Evolutionary conservation across 441 rosid genomes (phyloP).

Genomic region (Euphorbia schlechtendalii): DNA sequence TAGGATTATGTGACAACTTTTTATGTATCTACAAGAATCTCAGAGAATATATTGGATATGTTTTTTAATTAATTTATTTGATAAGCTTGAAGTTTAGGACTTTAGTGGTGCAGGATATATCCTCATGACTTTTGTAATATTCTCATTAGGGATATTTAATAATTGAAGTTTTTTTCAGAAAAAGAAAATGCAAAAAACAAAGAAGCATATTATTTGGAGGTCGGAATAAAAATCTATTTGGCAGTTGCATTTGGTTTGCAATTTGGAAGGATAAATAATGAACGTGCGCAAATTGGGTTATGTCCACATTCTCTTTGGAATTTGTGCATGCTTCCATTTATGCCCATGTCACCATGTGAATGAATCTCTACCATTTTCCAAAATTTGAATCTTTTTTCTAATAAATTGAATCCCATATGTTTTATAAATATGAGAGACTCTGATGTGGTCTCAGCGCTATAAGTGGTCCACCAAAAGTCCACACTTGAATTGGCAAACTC

Average conservation of each 20-base stretch:
- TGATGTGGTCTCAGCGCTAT: too few species aligned
- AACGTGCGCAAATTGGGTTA: background rate
- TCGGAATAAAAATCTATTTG: conserved; percentile 15
- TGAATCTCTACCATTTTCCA: conserved; percentile 17
- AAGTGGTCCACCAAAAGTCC: too few species aligned
- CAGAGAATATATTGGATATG: conserved; percentile 27
- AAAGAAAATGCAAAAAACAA: background rate
- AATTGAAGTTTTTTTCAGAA: background rate
- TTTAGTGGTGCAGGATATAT: background rate
- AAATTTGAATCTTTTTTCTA: too few species aligned
- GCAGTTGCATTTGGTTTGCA: conserved; percentile 16
- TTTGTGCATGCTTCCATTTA: conserved; percentile 23
- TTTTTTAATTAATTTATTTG: conserved; percentile 17
- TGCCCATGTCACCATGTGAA: conserved; percentile 33
- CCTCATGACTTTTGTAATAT: background rate
- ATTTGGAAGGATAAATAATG: conserved; percentile 11
- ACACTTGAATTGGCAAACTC: too few species aligned
- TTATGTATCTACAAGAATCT: conserved; percentile 33
- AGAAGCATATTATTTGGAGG: conserved; percentile 3
- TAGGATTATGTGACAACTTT: conserved; percentile 22
- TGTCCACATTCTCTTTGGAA: conserved; percentile 31
- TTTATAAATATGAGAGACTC: too few species aligned
- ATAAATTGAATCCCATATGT: too few species aligned
- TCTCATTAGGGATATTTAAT: background rate
- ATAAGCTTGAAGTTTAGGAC: conserved; percentile 11